Conservation (phyloP, 2,329 filamentous ascomycete genomes). For the Amauroascus verrucosus region DNA sequence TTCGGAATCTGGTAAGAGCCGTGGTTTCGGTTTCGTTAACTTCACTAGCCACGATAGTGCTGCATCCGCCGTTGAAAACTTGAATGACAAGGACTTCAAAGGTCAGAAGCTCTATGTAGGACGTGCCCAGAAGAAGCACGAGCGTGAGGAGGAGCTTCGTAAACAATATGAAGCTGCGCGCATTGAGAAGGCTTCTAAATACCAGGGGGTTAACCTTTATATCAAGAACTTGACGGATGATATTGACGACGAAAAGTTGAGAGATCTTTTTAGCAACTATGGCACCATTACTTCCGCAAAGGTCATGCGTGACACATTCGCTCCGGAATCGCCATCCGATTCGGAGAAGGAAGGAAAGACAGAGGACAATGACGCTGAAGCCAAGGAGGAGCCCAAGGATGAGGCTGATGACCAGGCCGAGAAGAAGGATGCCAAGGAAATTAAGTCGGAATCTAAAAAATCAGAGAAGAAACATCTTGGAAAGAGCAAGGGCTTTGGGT, state of each 20-base stretch:
- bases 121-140: constrained; percentile 99
- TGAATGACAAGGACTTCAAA: constrained; percentile 86
- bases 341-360: constrained; percentile 44
- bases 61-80: constrained; percentile 72
- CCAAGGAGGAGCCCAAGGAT: constrained; percentile 39
- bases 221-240: constrained; percentile 99
- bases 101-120: constrained; percentile 96
- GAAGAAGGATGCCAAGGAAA: constrained; percentile 33
- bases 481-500: constrained; percentile 99
- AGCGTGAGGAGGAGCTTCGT: constrained; percentile 97
- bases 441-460: constrained; percentile 42
- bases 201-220: constrained; percentile 98
- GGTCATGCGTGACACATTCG: constrained; percentile 82
- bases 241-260: constrained; percentile 94
- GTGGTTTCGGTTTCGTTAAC: constrained; percentile 94
- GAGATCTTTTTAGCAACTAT: constrained; percentile 81
- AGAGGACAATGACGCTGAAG: constrained; percentile 41
- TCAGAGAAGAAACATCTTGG: constrained; percentile 59
- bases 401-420: constrained; percentile 37
- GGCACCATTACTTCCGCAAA: constrained; percentile 97
- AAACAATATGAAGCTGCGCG: constrained; percentile 97
- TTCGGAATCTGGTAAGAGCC: constrained; percentile 73
- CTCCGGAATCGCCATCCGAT: constrained; percentile 32
- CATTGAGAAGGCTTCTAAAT: constrained; percentile 97
- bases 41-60: constrained; percentile 86